Evolutionary conservation across 2,329 filamentous ascomycete genomes (phyloP).

Genomic region (Chrysosporium keratinophilum): DNA sequence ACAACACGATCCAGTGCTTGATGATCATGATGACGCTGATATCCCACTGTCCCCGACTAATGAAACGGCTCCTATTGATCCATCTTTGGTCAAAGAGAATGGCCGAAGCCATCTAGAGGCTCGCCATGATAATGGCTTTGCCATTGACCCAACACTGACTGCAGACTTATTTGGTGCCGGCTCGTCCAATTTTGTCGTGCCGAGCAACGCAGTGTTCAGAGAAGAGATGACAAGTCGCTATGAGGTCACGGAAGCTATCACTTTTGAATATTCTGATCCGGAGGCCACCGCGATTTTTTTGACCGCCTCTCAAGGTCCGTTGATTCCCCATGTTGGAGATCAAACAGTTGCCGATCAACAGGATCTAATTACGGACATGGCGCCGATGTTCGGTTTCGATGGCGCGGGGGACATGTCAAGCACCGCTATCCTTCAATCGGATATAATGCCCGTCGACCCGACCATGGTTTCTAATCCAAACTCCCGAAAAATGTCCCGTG

Average conservation of each 20-base stretch:
- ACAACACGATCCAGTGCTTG: conserved; percentile 36
- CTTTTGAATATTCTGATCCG: conserved; percentile 26
- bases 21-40: conserved; percentile 32
- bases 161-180: conserved; percentile 6
- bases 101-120: conserved; percentile 11
- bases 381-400: conserved; percentile 1
- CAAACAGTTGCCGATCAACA: not conserved
- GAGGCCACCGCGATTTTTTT: conserved; percentile 8
- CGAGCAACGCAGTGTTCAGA: conserved; percentile 22
- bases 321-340: not conserved
- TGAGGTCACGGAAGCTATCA: conserved; percentile 26
- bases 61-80: conserved; percentile 2
- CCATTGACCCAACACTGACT: conserved; percentile 36
- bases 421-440: conserved; percentile 14
- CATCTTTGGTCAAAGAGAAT: not conserved
- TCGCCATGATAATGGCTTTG: conserved; percentile 24
- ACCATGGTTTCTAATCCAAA: not conserved
- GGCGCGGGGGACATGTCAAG: not conserved
- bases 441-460: conserved; percentile 15
- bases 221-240: conserved; percentile 24
- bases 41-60: not conserved
- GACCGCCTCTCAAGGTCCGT: not conserved
- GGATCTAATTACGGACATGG: not conserved
- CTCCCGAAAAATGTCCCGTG: conserved; percentile 6
- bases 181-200: conserved; percentile 20